These are phyloP conservation scores for Wickerhamiella lipophila DNA, from an alignment of 805 yeast species.

Conservation along the genomic window DNA sequence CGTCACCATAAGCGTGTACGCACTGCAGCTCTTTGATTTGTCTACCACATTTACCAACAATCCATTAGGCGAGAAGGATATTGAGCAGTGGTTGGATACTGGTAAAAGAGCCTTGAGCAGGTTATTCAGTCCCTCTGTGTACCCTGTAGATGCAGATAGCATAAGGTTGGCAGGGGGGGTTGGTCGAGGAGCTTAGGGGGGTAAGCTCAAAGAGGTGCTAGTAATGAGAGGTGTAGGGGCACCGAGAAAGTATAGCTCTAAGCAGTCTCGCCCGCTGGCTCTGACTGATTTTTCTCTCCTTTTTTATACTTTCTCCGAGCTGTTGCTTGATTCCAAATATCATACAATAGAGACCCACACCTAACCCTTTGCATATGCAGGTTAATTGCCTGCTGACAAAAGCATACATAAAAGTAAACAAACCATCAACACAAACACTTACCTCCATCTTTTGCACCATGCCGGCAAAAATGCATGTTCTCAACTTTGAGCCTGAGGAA, in stretches of 20 bases:
- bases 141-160: slow-evolving; percentile 10
- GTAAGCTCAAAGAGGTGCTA: no score
- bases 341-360: no score
- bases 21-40: slow-evolving; percentile 8
- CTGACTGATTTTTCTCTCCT: no score
- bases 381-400: background rate
- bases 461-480: background rate
- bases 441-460: no score
- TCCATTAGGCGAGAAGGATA: background rate
- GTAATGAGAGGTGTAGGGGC: no score
- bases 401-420: slow-evolving; percentile 5
- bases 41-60: slow-evolving; percentile 5
- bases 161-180: background rate
- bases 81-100: background rate
- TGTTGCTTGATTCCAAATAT: no score
- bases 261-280: no score
- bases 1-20: slow-evolving; percentile 6
- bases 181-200: no score
- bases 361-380: background rate
- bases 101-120: slow-evolving; percentile 2
- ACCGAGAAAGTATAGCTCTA: no score
- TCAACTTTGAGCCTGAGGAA: background rate
- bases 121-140: background rate
- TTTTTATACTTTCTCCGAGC: no score
- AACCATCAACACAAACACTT: background rate